Evolutionary conservation across 1,139 yeast genomes (phyloP).

Genomic region (Saccharomyces hybrid): DNA sequence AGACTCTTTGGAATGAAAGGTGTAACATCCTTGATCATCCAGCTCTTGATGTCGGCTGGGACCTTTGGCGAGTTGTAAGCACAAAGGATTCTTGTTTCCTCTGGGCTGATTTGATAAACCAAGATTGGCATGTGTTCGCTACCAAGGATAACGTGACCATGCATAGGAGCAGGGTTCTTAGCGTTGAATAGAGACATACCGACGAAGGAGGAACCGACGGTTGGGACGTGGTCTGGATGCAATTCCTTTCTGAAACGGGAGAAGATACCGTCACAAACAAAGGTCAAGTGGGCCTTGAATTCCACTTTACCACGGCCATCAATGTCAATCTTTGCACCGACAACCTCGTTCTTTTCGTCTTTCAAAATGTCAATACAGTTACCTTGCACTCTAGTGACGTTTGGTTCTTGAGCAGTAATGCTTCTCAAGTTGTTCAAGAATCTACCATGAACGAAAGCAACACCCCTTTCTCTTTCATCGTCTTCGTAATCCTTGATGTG

Average conservation of each 20-base stretch:
- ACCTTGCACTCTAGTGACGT: slow-evolving; percentile 73
- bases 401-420: slow-evolving; percentile 60
- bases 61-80: slow-evolving; percentile 70
- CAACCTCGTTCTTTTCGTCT: slow-evolving; percentile 46
- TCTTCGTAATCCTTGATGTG: slow-evolving; percentile 48
- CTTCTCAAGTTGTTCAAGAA: slow-evolving; percentile 69
- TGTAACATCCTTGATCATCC: slow-evolving; percentile 53
- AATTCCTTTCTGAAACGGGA: slow-evolving; percentile 82
- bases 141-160: slow-evolving; percentile 89
- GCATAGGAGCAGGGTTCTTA: slow-evolving; percentile 57
- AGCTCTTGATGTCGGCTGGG: slow-evolving; percentile 62
- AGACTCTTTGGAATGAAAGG: slow-evolving; percentile 61
- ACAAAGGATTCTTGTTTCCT: slow-evolving; percentile 81
- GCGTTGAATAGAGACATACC: slow-evolving; percentile 74
- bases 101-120: slow-evolving; percentile 76
- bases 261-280: slow-evolving; percentile 90
- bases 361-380: slow-evolving; percentile 61
- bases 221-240: slow-evolving; percentile 49
- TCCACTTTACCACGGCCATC: slow-evolving; percentile 33
- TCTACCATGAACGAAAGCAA: slow-evolving; percentile 86
- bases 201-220: slow-evolving; percentile 74
- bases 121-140: slow-evolving; percentile 73
- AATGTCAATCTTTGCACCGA: slow-evolving; percentile 55
- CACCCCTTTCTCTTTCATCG: slow-evolving; percentile 62
- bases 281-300: slow-evolving; percentile 56